A percentile compares a stretch with the other conserved stretches of the same genome.
Evolutionary conservation across 1,284 basidiomycete genomes (phyloP).

Genomic region (Bondarzewia mesenterica): DNA sequence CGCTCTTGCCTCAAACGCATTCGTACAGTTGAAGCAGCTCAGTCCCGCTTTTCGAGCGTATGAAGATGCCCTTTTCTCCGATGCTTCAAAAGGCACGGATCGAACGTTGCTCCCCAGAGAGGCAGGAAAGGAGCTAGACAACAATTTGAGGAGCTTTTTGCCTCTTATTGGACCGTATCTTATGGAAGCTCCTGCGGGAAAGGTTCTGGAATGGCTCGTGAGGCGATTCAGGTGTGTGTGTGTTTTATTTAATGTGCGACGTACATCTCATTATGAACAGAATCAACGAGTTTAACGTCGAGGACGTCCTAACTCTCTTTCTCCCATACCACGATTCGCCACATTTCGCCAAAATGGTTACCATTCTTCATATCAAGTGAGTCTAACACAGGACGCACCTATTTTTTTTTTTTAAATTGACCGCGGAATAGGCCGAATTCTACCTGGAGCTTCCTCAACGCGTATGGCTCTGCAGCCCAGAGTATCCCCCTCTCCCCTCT

Average conservation of each 20-base stretch:
- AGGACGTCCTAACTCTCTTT: slow-evolving; percentile 76
- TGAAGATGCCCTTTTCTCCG: slow-evolving; percentile 78
- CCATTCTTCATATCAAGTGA: slow-evolving; percentile 74
- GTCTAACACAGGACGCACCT: too few relatives aligned
- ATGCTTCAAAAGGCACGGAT: slow-evolving; percentile 70
- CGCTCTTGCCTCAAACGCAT: slow-evolving; percentile 77
- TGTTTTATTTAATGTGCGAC: not conserved
- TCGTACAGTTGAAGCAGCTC: slow-evolving; percentile 67
- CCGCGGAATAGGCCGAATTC: slow-evolving; percentile 33
- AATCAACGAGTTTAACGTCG: slow-evolving; percentile 90
- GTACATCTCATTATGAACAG: slow-evolving; percentile 31
- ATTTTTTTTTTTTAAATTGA: slow-evolving; percentile 9
- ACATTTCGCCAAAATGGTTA: slow-evolving; percentile 91
- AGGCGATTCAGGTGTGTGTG: slow-evolving; percentile 75
- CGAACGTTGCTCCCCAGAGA: slow-evolving; percentile 72
- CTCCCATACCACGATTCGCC: slow-evolving; percentile 93
- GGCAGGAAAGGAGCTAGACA: slow-evolving; percentile 56
- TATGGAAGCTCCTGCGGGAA: slow-evolving; percentile 75
- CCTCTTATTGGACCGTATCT: slow-evolving; percentile 73
- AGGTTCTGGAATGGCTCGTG: slow-evolving; percentile 95
- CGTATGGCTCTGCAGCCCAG: slow-evolving; percentile 70
- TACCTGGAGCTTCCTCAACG: slow-evolving; percentile 59
- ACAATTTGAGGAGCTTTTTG: slow-evolving; percentile 57
- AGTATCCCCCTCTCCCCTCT: slow-evolving; percentile 62
- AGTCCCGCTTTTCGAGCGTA: slow-evolving; percentile 59